phyloP scores from a whole-genome alignment of 1,139 yeast genomes.

The Pichia sp. region DNA sequence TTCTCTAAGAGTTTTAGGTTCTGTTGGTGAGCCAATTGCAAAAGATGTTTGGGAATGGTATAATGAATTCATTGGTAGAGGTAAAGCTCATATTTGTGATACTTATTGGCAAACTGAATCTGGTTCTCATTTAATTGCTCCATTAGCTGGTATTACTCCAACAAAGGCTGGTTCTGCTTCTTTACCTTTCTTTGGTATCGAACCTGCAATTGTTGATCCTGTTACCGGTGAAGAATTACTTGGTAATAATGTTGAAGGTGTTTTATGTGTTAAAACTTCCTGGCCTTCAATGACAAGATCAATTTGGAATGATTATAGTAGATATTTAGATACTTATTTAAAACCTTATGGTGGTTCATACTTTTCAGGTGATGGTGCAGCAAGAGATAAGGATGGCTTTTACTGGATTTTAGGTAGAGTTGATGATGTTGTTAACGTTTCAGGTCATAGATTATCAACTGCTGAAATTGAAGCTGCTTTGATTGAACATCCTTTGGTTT shows the following conservation, averaged over 20 bases:
- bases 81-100: conserved; percentile 67
- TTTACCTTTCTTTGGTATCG: conserved; percentile 71
- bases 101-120: conserved; percentile 86
- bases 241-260: conserved; percentile 67
- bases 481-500: conserved; percentile 62
- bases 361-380: conserved; percentile 81
- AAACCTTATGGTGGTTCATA: conserved; percentile 64
- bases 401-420: conserved; percentile 79
- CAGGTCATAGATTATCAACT: conserved; percentile 74
- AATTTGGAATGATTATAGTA: conserved; percentile 61
- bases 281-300: conserved; percentile 83
- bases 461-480: conserved; percentile 80
- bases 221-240: conserved; percentile 60
- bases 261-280: conserved; percentile 58
- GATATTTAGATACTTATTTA: conserved; percentile 66
- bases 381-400: conserved; percentile 70
- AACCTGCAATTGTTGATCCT: conserved; percentile 64
- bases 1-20: conserved; percentile 67
- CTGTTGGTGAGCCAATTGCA: conserved; percentile 91
- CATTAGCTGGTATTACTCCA: conserved; percentile 67
- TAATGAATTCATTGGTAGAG: conserved; percentile 69
- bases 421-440: conserved; percentile 76
- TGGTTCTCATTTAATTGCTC: conserved; percentile 67
- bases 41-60: conserved; percentile 95
- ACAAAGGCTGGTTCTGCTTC: conserved; percentile 79